Evolutionary conservation across 1,284 basidiomycete genomes (phyloP), one percentile per base, ranked within the genome.

Genomic region (Ceratorhiza oryzae-sativae): DNA sequence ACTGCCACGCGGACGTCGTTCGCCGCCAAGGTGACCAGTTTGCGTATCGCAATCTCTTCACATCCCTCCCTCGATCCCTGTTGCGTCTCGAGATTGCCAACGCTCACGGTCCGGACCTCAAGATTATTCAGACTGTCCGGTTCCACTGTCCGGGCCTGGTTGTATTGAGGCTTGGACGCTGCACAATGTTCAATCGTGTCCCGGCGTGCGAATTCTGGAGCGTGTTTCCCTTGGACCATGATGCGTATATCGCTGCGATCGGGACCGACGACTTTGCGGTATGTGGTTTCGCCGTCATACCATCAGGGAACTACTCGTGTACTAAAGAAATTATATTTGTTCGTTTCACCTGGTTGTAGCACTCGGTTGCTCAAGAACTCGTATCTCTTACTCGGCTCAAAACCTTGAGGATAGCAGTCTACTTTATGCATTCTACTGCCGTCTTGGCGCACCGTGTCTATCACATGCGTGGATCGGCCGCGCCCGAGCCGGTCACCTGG

Each of bases 31-130:
- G 56, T 20, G 68, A 56, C 15, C 68, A 58, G 18, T 71, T 71
- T n/a, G 58, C 68, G 4, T 71, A 71, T 46, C 68, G 68, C 12
- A 46, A 60, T 32, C 27, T 71, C 18, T 71, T 71, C 20, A 71
- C n/a, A 5, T 4, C 20, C 8, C 56, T 71, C 12, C 68, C 68
- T 25, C 10, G 45, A 15, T 51, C 45, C 15, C n/a, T 71, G 6
- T 9, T 59, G 56, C 48, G 56, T 12, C 32, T 71, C 13, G 68
- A 60, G 32, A 60, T 71, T 12, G 59, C 55, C 15, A n/a, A 39
- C 23, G 68, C 68, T 8, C 68, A 71, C 42, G 68, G 68, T 9
- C 68, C 68, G 5, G 68, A 71, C 20, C 68, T 71, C 13, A 71
- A 46, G 15, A n/a, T 71, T 10, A 71, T 71, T 18, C n/a, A 60